A percentile compares a stretch with the other conserved stretches of the same genome.
These are phyloP conservation scores for Theobroma cacao DNA, from an alignment of 345 rosid genomes.

Conservation along the genomic window DNA sequence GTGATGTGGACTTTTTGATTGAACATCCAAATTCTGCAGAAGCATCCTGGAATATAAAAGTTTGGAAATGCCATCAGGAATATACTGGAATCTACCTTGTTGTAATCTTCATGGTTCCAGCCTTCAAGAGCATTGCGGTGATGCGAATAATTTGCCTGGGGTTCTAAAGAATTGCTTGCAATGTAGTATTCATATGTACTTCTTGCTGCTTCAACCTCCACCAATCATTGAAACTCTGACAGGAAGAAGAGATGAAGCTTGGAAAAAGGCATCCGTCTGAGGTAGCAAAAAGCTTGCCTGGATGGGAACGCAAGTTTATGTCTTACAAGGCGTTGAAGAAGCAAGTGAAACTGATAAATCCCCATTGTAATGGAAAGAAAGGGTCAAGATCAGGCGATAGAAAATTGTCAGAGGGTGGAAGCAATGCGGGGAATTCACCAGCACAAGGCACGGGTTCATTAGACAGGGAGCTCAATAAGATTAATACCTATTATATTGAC, in stretches of 20 bases:
- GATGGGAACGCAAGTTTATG: constrained; percentile 34
- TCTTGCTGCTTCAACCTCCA: too few relatives aligned
- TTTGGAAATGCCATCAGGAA: too few relatives aligned
- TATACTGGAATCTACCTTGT: too few relatives aligned
- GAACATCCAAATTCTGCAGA: too few relatives aligned
- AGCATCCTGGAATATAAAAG: too few relatives aligned
- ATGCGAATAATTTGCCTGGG: too few relatives aligned
- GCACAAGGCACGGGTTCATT: constrained; percentile 18
- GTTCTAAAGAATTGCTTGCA: too few relatives aligned
- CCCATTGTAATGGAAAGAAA: neutral
- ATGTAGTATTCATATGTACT: too few relatives aligned
- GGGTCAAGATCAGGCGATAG: constrained; percentile 17
- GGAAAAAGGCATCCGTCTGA: constrained; percentile 35
- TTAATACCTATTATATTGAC: constrained; percentile 29
- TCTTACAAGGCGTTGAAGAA: constrained; percentile 41
- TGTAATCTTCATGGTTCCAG: too few relatives aligned
- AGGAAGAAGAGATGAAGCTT: constrained; percentile 23
- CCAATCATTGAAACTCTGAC: too few relatives aligned
- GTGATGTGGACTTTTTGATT: too few relatives aligned
- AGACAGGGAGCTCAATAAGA: constrained; percentile 31
- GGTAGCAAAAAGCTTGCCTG: constrained; percentile 26
- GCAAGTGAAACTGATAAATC: constrained; percentile 27
- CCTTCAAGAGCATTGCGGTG: too few relatives aligned
- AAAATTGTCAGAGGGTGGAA: neutral
- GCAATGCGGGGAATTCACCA: neutral